A percentile compares a stretch with the other conserved stretches of the same genome.
phyloP scores from a whole-genome alignment of 192 early-diverging fungal species.

The Gigaspora rosea region DNA sequence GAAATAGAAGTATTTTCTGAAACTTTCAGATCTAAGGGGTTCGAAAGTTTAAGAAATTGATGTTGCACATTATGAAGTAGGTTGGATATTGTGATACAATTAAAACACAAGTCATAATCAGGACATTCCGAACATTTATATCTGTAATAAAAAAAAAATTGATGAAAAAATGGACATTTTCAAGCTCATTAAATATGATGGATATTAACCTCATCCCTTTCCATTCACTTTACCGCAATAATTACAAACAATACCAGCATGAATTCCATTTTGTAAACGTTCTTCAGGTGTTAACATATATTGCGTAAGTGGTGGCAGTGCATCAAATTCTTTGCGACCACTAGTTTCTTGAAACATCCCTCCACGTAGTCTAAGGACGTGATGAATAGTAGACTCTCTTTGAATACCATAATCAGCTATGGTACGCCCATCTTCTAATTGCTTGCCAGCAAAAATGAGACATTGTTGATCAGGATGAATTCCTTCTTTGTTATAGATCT shows the following conservation, averaged over 20 bases:
- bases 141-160: neutral
- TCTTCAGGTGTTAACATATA: constrained; percentile 7
- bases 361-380: constrained; percentile 70
- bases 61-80: constrained; percentile 20
- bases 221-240: constrained; percentile 29
- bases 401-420: constrained; percentile 73
- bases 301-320: constrained; percentile 2
- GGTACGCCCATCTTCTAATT: constrained; percentile 68
- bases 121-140: neutral
- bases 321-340: too few relatives aligned
- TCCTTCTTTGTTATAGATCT: constrained; percentile 61
- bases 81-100: constrained; percentile 20
- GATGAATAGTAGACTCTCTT: constrained; percentile 67
- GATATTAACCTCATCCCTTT: constrained; percentile 26
- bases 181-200: neutral
- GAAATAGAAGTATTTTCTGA: neutral
- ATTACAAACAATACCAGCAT: constrained; percentile 25
- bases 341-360: too few relatives aligned
- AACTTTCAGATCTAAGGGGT: constrained; percentile 20
- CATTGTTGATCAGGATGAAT: constrained; percentile 48
- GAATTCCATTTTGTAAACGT: constrained; percentile 15
- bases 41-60: constrained; percentile 7
- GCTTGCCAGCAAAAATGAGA: constrained; percentile 71
- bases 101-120: constrained; percentile 22
- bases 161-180: neutral